Percentiles rank a stretch among this genome's conserved stretches.
Evolutionary conservation across 1,284 basidiomycete species (phyloP).

Genomic region (Boletus semigastroideus): DNA sequence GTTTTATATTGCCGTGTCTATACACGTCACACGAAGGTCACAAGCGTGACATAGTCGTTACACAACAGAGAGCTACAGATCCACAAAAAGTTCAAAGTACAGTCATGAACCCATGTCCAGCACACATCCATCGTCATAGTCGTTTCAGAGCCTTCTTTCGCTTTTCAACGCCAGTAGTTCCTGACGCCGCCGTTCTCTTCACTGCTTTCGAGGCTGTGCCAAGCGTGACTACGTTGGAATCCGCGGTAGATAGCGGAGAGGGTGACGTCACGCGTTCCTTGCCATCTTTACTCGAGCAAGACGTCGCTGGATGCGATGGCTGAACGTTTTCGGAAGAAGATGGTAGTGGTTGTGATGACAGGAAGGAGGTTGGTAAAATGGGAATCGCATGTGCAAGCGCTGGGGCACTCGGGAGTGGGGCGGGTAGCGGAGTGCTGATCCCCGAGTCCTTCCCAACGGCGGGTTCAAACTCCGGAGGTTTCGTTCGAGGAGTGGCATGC

Average conservation of each 20-base stretch:
- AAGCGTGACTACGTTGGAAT: conserved; percentile 55
- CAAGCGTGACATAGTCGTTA: conserved; percentile 16
- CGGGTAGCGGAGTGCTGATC: conserved; percentile 16
- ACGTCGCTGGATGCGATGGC: conserved; percentile 34
- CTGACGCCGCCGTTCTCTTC: conserved; percentile 61
- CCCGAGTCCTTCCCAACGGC: conserved; percentile 30
- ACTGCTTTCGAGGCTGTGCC: conserved; percentile 55
- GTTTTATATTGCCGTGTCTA: conserved; percentile 7
- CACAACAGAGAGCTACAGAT: conserved; percentile 11
- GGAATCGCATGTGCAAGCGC: conserved; percentile 27
- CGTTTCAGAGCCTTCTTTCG: conserved; percentile 83
- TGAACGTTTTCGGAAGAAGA: conserved; percentile 41
- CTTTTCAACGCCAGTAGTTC: conserved; percentile 63
- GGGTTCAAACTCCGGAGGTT: conserved; percentile 68
- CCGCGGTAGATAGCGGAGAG: conserved; percentile 62
- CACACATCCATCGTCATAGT: conserved; percentile 41
- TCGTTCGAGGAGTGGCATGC: conserved; percentile 73
- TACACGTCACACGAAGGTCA: conserved; percentile 26
- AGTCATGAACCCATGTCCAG: conserved; percentile 5
- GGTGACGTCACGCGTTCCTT: conserved; percentile 63
- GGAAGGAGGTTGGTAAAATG: conserved; percentile 29
- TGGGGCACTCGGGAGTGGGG: conserved; percentile 19
- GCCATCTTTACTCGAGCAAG: conserved; percentile 42
- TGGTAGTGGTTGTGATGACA: conserved; percentile 36
- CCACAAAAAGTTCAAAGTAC: not conserved